Evolutionary conservation across 2,329 filamentous ascomycete genomes (phyloP).

Genomic region (Penicillium sp.): DNA sequence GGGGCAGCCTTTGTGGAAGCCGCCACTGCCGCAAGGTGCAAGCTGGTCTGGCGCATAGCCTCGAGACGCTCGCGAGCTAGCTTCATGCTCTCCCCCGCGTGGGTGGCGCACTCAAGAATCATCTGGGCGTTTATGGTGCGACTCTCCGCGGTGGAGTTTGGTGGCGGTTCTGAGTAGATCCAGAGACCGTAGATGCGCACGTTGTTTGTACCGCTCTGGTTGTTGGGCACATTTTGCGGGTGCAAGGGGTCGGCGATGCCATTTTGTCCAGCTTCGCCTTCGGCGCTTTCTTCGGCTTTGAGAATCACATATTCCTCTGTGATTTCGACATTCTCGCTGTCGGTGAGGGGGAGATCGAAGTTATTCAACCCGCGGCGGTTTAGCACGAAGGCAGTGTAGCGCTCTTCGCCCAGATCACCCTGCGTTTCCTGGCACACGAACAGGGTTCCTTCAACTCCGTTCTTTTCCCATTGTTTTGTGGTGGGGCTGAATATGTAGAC

Average conservation of each 20-base stretch:
- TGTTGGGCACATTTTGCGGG: conserved; percentile 9
- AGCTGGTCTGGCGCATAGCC: conserved; percentile 33
- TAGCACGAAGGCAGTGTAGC: conserved; percentile 65
- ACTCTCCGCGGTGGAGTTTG: conserved; percentile 54
- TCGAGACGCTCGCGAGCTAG: conserved; percentile 43
- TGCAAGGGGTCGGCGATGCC: conserved; percentile 21
- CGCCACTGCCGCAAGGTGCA: conserved; percentile 35
- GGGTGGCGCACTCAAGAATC: conserved; percentile 56
- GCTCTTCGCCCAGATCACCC: conserved; percentile 47
- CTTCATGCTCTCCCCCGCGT: conserved; percentile 52
- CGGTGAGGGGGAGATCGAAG: conserved; percentile 62
- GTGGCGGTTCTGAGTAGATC: conserved; percentile 63
- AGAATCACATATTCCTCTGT: conserved; percentile 62
- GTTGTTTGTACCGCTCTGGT: conserved; percentile 14
- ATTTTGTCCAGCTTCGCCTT: conserved; percentile 22
- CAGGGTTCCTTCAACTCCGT: conserved; percentile 78
- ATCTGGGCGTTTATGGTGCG: conserved; percentile 54
- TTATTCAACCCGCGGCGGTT: conserved; percentile 72
- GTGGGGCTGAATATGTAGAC: conserved; percentile 74
- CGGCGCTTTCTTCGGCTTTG: conserved; percentile 44
- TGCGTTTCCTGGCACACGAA: conserved; percentile 72
- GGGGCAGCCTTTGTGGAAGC: conserved; percentile 31
- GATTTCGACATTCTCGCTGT: conserved; percentile 63
- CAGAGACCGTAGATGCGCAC: conserved; percentile 59
- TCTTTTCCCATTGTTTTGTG: conserved; percentile 76